Conservation (phyloP, 1,139 yeast genomes). For the Candida pseudoviswanathii region DNA sequence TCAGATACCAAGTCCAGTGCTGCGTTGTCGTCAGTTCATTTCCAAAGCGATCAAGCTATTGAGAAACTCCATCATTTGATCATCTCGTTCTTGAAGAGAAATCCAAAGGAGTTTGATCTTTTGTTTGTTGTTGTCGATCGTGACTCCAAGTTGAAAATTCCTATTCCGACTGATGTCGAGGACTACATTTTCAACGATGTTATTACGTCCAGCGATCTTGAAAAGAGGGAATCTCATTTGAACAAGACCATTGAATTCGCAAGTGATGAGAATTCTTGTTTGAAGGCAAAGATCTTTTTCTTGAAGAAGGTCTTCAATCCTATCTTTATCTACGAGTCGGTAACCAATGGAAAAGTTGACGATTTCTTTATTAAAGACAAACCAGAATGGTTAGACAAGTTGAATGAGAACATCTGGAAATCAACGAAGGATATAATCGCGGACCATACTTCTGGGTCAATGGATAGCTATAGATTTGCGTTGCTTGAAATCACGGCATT, state of each 20-base stretch:
- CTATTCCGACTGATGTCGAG: constrained; percentile 51
- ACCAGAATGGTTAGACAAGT: constrained; percentile 63
- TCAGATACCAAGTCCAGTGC: constrained; percentile 44
- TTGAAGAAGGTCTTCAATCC: constrained; percentile 68
- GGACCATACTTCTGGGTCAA: constrained; percentile 65
- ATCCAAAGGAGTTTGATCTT: constrained; percentile 30
- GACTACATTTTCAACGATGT: constrained; percentile 60
- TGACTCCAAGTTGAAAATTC: constrained; percentile 47
- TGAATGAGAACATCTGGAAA: constrained; percentile 75
- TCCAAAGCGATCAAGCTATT: constrained; percentile 76
- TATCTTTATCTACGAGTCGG: constrained; percentile 64
- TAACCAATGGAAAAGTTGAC: constrained; percentile 50
- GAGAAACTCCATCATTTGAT: constrained; percentile 60
- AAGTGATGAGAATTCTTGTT: constrained; percentile 40
- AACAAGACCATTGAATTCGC: constrained; percentile 52
- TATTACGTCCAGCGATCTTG: constrained; percentile 52
- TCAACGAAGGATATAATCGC: constrained; percentile 55
- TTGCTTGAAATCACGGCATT: constrained; percentile 80
- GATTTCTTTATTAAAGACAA: constrained; percentile 40
- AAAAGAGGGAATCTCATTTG: constrained; percentile 53
- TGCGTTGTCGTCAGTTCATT: constrained; percentile 61
- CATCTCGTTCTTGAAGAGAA: constrained; percentile 47
- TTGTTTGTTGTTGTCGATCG: constrained; percentile 55
- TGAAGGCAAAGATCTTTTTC: constrained; percentile 63
- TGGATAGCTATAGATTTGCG: constrained; percentile 77